Evolutionary conservation across 306 rosid species (phyloP).

Genomic region (Cucumis sativus): Cucumber_9930_V3 NC_026656.2:19941001-19941500

Average conservation of each 20-base stretch:
- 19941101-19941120: no score
- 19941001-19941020: no score
- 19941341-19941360: slow-evolving; percentile 82
- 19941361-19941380: slow-evolving; percentile 87
- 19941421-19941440: slow-evolving; percentile 56
- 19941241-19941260: slow-evolving; percentile 70
- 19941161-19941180: slow-evolving; percentile 74
- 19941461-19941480: slow-evolving; percentile 90
- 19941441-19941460: slow-evolving; percentile 69
- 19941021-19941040: no score
- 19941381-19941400: slow-evolving; percentile 61
- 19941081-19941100: no score
- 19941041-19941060: no score
- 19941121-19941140: slow-evolving; percentile 1
- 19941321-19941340: slow-evolving; percentile 84
- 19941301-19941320: slow-evolving; percentile 88
- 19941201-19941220: slow-evolving; percentile 73
- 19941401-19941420: slow-evolving; percentile 47
- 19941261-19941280: slow-evolving; percentile 59
- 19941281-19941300: slow-evolving; percentile 37
- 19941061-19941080: no score
- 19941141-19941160: slow-evolving; percentile 78
- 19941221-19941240: slow-evolving; percentile 62
- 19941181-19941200: slow-evolving; percentile 85
- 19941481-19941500: slow-evolving; percentile 83